These are phyloP conservation scores for Lepidopterella palustris DNA, from an alignment of 495 filamentous ascomycete genomes.

Conservation along the genomic window DNA sequence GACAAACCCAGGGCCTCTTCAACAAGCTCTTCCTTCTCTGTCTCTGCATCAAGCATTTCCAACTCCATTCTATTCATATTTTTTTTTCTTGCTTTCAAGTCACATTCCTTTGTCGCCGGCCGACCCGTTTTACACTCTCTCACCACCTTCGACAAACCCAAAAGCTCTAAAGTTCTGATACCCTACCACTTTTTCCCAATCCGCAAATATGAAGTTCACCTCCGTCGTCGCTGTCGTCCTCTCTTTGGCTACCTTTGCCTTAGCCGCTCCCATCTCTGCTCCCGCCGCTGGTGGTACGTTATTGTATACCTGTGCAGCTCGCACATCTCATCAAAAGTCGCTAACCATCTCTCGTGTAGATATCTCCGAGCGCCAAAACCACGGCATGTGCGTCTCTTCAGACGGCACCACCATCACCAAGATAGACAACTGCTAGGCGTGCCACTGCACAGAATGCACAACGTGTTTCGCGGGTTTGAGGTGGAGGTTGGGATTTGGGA, in stretches of 20 bases:
- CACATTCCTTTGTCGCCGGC: slow-evolving; percentile 27
- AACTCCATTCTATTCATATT: neutral
- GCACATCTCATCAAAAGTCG: neutral
- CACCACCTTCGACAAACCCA: neutral
- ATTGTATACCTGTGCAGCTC: neutral
- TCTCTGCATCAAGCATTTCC: slow-evolving; percentile 2
- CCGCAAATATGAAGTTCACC: slow-evolving; percentile 27
- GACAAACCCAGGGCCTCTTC: neutral
- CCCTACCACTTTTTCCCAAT: slow-evolving; percentile 1
- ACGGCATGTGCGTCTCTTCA: slow-evolving; percentile 24
- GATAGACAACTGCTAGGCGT: slow-evolving; percentile 15
- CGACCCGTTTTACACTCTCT: slow-evolving; percentile 23
- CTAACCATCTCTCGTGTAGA: slow-evolving; percentile 17
- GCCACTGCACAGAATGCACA: neutral
- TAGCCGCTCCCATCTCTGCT: slow-evolving; percentile 15
- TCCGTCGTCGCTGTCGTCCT: slow-evolving; percentile 22
- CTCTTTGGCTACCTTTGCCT: slow-evolving; percentile 22
- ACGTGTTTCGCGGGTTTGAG: neutral
- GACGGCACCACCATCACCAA: slow-evolving; percentile 6
- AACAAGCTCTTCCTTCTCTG: neutral
- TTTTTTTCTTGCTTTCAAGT: slow-evolving; percentile 12
- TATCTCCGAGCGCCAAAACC: slow-evolving; percentile 17
- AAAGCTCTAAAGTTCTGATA: neutral
- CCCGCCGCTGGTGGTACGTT: slow-evolving; percentile 14
- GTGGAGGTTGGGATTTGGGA: neutral